Evolutionary conservation across 2,329 filamentous ascomycete species (phyloP).

Genomic region (Rutstroemia sp.): DNA sequence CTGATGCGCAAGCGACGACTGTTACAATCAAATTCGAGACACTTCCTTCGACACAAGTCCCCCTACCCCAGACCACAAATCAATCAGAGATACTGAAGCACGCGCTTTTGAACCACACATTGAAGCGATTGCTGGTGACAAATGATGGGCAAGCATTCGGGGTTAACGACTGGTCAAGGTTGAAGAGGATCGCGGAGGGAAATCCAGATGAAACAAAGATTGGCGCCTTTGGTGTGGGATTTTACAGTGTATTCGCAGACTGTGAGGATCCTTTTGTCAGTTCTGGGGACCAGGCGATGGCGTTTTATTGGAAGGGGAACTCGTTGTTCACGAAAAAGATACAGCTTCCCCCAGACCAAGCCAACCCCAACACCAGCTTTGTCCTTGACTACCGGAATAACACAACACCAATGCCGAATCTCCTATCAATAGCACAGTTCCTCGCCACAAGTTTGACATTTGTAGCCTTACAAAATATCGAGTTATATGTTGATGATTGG

Average conservation of each 20-base stretch:
- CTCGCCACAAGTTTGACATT: slow-evolving; percentile 93
- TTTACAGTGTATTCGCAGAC: slow-evolving; percentile 97
- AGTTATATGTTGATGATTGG: slow-evolving; percentile 86
- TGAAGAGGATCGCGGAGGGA: slow-evolving; percentile 97
- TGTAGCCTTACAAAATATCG: slow-evolving; percentile 78
- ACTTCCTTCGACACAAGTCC: slow-evolving; percentile 69
- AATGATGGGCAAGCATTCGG: slow-evolving; percentile 89
- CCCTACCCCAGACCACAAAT: slow-evolving; percentile 54
- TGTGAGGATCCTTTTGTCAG: slow-evolving; percentile 97
- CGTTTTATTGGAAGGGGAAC: slow-evolving; percentile 99
- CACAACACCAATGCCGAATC: slow-evolving; percentile 76
- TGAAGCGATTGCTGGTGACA: slow-evolving; percentile 80
- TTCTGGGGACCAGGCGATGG: slow-evolving; percentile 88
- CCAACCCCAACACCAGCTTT: slow-evolving; percentile 74
- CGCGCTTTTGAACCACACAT: slow-evolving; percentile 73
- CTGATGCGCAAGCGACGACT: slow-evolving; percentile 84
- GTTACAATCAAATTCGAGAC: slow-evolving; percentile 93
- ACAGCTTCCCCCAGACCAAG: slow-evolving; percentile 59
- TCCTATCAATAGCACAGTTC: slow-evolving; percentile 85
- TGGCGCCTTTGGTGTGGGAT: slow-evolving; percentile 94
- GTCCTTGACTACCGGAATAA: slow-evolving; percentile 88
- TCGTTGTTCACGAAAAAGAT: slow-evolving; percentile 87
- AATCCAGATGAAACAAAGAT: slow-evolving; percentile 99
- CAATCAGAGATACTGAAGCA: slow-evolving; percentile 73
- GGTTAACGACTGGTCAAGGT: slow-evolving; percentile 81